Base-by-base conservation (phyloP, 2,329 filamentous ascomycete species). In the Cercospora sesami region DNA sequence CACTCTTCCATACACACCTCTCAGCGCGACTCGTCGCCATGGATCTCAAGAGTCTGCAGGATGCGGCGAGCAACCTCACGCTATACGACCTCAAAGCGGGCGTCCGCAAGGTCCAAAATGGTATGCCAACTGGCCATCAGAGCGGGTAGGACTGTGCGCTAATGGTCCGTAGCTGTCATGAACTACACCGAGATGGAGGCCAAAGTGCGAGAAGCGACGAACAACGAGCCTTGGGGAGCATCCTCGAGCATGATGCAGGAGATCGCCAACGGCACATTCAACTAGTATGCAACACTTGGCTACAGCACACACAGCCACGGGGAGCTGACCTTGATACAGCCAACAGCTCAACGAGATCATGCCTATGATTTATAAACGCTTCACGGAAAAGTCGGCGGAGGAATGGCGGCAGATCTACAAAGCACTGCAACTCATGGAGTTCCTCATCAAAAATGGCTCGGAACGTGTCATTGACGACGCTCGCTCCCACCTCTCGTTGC, bases 351-450 rank as follows among this genome's bases (percentile, higher is more conserved):
- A 98, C 81, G 95, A 99, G 81, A 98, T 99, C 79, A 99, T 99
- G 95, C 95, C 95, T 73, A 95, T 99, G 93, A 97, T 99, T 78
- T 99, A 99, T 84, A 95, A 96, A 78, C 92, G 95, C 72, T 99
- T 99, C 81, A 99, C 95, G 69, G 95, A 99, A 80, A 99, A 99
- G 84, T 87, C 93, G 7, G 94, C 95, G 65, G 95, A 99, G 79
- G 95, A 99, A 82, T 99, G 95, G 95, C 89, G 95, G 73, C 95
- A 99, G 81, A 99, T 99, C 78, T 99, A 99, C 87, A 99, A 99
- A 85, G 85, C 86, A 9, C 89, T 99, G 26, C 95, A 98, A 85
- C 86, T 99, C 65, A 90, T 99, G 78, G 94, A 99, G 80, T 96
- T 97, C 78, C 87, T 99, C 33, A 91, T 99, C 82, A 99, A 99